These are phyloP conservation scores for Cyberlindnera nakhonratchasimensis DNA, from an alignment of 805 yeast genomes.

Conservation along the genomic window DNA sequence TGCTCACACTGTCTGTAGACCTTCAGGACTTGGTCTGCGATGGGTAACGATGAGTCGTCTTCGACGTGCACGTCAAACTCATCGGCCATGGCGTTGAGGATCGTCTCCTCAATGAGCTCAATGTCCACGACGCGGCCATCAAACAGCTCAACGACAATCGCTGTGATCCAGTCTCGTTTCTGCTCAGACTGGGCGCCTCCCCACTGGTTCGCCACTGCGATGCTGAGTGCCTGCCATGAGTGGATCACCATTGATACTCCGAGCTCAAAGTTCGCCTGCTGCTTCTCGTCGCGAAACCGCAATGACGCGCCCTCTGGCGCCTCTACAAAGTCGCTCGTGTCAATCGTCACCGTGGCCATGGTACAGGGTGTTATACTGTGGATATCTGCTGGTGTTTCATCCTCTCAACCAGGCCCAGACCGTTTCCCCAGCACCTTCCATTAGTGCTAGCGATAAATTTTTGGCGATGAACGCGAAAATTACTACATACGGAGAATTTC, in stretches of 20 bases:
- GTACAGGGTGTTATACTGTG: neutral
- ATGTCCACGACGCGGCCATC: constrained; percentile 65
- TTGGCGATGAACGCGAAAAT: no score
- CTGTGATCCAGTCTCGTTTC: constrained; percentile 93
- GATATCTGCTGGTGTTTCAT: no score
- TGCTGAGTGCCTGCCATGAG: constrained; percentile 81
- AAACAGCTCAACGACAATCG: constrained; percentile 76
- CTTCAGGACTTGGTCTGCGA: constrained; percentile 64
- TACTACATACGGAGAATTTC: no score
- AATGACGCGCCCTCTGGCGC: constrained; percentile 43
- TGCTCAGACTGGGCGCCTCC: constrained; percentile 92
- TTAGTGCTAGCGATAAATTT: no score
- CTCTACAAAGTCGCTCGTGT: constrained; percentile 50
- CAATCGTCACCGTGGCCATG: constrained; percentile 24
- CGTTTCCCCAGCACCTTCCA: no score
- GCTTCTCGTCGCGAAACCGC: constrained; percentile 52
- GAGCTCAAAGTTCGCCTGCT: constrained; percentile 83
- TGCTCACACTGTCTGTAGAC: constrained; percentile 61
- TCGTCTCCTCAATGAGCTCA: constrained; percentile 76
- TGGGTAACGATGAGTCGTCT: constrained; percentile 78
- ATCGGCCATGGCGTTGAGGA: constrained; percentile 87
- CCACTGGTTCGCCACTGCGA: constrained; percentile 91
- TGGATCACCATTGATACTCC: constrained; percentile 92
- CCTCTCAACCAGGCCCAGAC: no score
- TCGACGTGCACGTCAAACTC: constrained; percentile 89